These are phyloP conservation scores for Trichophyton simii DNA, from an alignment of 2,329 filamentous ascomycete genomes.

Conservation along the genomic window DNA sequence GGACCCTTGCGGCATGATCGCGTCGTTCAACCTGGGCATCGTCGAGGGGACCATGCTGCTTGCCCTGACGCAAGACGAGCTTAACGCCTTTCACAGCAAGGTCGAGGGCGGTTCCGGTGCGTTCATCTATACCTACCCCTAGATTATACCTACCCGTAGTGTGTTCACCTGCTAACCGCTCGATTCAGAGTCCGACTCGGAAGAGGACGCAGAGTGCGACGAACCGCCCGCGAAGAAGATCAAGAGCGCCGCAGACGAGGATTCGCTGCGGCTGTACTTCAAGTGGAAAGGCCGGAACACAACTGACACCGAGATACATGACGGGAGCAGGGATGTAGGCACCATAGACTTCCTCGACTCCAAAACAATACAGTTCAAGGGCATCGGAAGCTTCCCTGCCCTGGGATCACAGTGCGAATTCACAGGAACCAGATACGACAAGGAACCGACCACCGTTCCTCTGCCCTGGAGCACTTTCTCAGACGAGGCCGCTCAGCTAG, in stretches of 20 bases:
- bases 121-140: not conserved
- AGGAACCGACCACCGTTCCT: constrained; percentile 4
- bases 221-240: constrained; percentile 6
- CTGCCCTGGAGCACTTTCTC: constrained; percentile 10
- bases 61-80: constrained; percentile 6
- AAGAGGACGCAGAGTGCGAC: constrained; percentile 7
- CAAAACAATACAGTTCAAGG: constrained; percentile 10
- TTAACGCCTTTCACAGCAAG: constrained; percentile 6
- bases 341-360: constrained; percentile 11
- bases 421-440: constrained; percentile 10
- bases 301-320: constrained; percentile 8
- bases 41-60: constrained; percentile 15
- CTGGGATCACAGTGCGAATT: constrained; percentile 10
- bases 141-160: too few species aligned
- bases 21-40: constrained; percentile 12
- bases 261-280: constrained; percentile 10
- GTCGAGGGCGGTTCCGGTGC: not conserved
- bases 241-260: not conserved
- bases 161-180: not conserved
- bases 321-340: constrained; percentile 6
- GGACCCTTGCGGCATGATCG: constrained; percentile 7
- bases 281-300: constrained; percentile 13
- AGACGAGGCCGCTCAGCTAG: constrained; percentile 1
- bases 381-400: constrained; percentile 11
- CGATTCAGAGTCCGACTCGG: not conserved